Base-by-base conservation (phyloP, 805 yeast genomes). In the Metschnikowia lunata region DNA sequence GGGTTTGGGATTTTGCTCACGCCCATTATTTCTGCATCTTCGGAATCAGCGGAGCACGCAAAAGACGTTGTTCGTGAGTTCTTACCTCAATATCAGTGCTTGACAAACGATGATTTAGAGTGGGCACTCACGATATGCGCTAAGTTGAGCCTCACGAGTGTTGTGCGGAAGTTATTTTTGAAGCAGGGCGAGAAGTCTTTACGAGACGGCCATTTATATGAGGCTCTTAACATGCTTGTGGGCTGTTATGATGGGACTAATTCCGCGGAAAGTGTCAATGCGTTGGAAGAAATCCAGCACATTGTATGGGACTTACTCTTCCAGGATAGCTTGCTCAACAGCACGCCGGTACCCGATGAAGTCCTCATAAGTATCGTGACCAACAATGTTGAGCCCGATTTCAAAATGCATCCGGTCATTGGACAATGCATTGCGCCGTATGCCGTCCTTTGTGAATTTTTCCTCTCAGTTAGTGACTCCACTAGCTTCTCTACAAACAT, bases 71-170 rank as follows among this genome's bases (percentile, higher is more conserved):
- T 85, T 30, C 72, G 79, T 4, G 81, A 79, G 47, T 71, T 78
- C 38, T 63, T 85, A 30, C 87, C 88, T 6, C 73, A 72, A 18
- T 85, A 70, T 57, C 71, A 80, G 36, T 81, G 80, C 55, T 65
- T 74, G 42, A 81, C 82, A 8, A 83, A 82, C 56, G 90, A 85
- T 58, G 95, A 85, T 58, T 71, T 83, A 48, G 93, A 85, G 60
- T 85, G 91, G 91, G 76, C 83, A 36, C 65, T 85, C 40, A 77
- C 87, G 2, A 69, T 85, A 6, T 84, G 91, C 65, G 85, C 89
- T 10, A 75, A 82, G 52, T 69, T 85, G 59, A 78, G 76, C 53
- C 60, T 85, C 34, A 71, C 79, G n/a, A 64, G 72, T 7, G 80
- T 85, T 10, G 79, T 85, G 0, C 72, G 72, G 45, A 67, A 72